Conservation (phyloP, 2,329 filamentous ascomycete species). For the Talaromyces sp. region DNA sequence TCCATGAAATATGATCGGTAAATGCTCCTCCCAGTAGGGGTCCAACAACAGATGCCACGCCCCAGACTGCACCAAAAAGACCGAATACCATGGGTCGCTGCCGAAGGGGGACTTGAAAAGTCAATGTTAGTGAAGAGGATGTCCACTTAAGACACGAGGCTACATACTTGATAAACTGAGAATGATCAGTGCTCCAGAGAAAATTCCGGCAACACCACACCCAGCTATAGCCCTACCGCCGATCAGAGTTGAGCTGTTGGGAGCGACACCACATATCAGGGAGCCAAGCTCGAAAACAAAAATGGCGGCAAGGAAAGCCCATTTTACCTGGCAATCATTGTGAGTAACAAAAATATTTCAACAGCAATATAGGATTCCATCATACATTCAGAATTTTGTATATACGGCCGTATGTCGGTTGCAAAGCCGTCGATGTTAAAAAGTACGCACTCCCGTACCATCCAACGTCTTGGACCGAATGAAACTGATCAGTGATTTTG, state of each 20-base stretch:
- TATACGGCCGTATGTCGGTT: conserved; percentile 41
- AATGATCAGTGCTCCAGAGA: conserved; percentile 28
- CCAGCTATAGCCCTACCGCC: conserved; percentile 38
- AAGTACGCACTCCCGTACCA: conserved; percentile 31
- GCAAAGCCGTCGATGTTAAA: conserved; percentile 42
- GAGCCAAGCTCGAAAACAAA: conserved; percentile 42
- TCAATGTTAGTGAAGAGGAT: not conserved
- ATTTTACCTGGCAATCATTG: conserved; percentile 31
- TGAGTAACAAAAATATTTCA: not conserved
- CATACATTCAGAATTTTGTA: conserved; percentile 28
- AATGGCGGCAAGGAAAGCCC: conserved; percentile 38
- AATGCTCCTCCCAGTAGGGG: conserved; percentile 47
- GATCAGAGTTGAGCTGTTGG: conserved; percentile 33
- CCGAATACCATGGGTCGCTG: conserved; percentile 32
- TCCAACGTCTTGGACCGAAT: conserved; percentile 45
- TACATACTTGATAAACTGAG: conserved; percentile 20
- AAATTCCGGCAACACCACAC: conserved; percentile 32
- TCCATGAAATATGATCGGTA: conserved; percentile 45
- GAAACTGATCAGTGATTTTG: conserved; percentile 47
- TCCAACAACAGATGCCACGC: conserved; percentile 48
- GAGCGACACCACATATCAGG: conserved; percentile 38
- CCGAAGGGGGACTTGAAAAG: conserved; percentile 2
- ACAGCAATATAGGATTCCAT: not conserved
- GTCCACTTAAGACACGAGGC: not conserved
- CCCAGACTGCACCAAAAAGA: conserved; percentile 49